phyloP scores from a whole-genome alignment of 2,329 filamentous ascomycete species.

The Talaromyces sp. region DNA sequence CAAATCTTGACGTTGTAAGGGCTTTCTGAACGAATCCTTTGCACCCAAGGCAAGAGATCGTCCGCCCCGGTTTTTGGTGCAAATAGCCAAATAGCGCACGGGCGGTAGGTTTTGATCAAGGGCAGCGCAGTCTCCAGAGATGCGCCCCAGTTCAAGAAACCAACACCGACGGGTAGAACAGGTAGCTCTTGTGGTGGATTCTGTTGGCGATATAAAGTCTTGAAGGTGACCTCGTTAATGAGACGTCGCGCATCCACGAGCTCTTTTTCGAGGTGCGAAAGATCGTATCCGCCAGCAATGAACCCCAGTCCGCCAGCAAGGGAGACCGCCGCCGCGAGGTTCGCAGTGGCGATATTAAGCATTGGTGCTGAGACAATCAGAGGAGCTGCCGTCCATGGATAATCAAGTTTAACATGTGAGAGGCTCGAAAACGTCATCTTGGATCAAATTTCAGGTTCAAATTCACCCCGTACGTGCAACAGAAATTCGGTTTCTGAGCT shows the following conservation, averaged over 20 bases:
- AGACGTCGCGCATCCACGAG: constrained; percentile 21
- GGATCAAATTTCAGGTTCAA: no score
- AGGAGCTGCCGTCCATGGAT: constrained; percentile 56
- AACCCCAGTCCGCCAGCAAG: constrained; percentile 53
- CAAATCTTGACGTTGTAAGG: constrained; percentile 43
- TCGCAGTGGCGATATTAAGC: constrained; percentile 56
- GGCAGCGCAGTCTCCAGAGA: constrained; percentile 24
- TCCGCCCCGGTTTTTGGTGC: constrained; percentile 25
- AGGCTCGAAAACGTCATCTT: no score
- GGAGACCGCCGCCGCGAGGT: constrained; percentile 58
- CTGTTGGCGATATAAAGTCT: constrained; percentile 13
- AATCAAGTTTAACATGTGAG: constrained; percentile 21
- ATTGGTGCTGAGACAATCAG: constrained; percentile 64
- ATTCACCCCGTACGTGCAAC: no score
- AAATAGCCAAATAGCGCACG: constrained; percentile 40
- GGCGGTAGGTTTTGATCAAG: constrained; percentile 26
- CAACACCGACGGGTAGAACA: constrained; percentile 36
- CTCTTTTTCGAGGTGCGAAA: constrained; percentile 24
- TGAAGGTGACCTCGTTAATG: constrained; percentile 16
- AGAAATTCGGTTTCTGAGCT: no score
- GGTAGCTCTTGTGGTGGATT: constrained; percentile 6
- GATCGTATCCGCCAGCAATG: constrained; percentile 53
- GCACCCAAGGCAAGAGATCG: constrained; percentile 20
- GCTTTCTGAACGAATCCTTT: constrained; percentile 39
- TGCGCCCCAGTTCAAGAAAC: constrained; percentile 36